Base-by-base conservation (phyloP, 192 early-diverging fungal genomes). In the Umbelopsis vinacea region DNA sequence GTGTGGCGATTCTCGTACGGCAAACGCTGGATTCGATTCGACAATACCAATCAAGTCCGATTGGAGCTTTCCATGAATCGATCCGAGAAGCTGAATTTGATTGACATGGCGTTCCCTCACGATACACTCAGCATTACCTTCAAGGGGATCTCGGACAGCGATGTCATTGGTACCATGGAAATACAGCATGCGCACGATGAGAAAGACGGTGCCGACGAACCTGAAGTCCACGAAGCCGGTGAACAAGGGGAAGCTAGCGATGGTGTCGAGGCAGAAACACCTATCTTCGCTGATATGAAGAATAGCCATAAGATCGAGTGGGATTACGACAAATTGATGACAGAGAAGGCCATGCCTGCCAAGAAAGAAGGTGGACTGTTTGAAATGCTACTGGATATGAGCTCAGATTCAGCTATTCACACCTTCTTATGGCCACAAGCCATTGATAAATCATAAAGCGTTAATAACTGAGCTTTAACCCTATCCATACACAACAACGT, bases 1-100 rank as follows among this genome's bases (percentile, higher is more conserved):
- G 69, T 74, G 0, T 78, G 76, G 76, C 67, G 77, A 69, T 79
- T 67, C 50, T 69, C 74, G 21, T 52, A 79, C 10, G 77, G 74
- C 46, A 79, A 79, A 53, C 66, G 73, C 6, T 74, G 74, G 77
- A 63, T 66, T 35, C 63, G 72, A 53, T 74, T 79, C 55, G 72
- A 74, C 12, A 35, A 60, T 33, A 79, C 55, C 33, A 79, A 79
- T 52, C 77, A 79, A 48, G 73, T 74, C 5, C 66, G 77, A 35
- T 43, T 79, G 45, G 77, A 79, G 19, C 57, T 63, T 37, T 63
- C 57, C 33, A 63, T 63, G 33, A 63, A 63, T 37, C 57, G 57
- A 37, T 63, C 57, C 26, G 15, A 63, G 33, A 63, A 8, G 8
- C 29, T 63, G 14, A 33, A 37, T 37, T 63, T 63, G 33, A 63